Conservation (phyloP, 2,329 filamentous ascomycete species). For the Alternaria consortialis region DNA sequence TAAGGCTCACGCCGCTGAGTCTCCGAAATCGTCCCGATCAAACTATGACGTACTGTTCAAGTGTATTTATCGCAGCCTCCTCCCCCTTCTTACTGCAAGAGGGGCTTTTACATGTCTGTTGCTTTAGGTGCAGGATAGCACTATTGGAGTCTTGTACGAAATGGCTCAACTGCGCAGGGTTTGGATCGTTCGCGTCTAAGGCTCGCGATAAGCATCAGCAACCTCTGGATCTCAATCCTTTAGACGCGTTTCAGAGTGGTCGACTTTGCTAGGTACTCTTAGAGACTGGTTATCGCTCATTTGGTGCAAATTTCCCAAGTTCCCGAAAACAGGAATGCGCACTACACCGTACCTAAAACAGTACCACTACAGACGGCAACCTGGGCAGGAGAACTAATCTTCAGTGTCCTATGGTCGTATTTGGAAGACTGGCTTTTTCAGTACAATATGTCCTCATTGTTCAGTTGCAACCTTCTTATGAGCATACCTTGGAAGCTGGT, state of each 20-base stretch:
- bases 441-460: too few relatives aligned
- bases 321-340: background rate
- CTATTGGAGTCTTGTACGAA: background rate
- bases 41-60: background rate
- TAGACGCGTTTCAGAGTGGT: background rate
- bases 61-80: background rate
- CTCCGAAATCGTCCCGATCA: background rate
- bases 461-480: too few relatives aligned
- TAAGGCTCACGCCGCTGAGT: background rate
- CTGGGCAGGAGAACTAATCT: background rate
- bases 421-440: too few relatives aligned
- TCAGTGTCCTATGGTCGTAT: too few relatives aligned
- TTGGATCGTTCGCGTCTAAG: background rate
- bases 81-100: background rate
- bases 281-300: background rate
- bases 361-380: background rate
- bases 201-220: background rate
- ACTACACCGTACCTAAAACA: background rate
- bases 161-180: background rate
- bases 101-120: background rate
- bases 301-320: background rate
- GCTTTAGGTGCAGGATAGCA: background rate
- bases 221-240: background rate
- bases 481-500: too few relatives aligned
- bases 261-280: background rate